Percentiles rank a stretch among this genome's conserved stretches.
Conservation (phyloP, 31 red algal species). For the Endocladia muricata region DNA sequence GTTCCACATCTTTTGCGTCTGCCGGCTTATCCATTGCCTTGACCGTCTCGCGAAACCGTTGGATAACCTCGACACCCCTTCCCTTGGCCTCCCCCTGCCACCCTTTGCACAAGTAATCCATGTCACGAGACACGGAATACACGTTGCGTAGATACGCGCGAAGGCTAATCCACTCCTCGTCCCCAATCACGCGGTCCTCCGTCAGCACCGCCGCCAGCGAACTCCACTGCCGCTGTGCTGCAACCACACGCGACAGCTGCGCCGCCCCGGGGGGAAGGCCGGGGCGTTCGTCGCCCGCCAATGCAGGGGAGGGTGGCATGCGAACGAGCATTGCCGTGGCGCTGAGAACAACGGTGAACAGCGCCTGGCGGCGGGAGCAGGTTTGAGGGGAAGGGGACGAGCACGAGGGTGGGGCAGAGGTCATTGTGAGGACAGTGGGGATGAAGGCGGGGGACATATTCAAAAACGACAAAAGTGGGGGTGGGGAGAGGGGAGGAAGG, state of each 20-base stretch:
- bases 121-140: slow-evolving; percentile 51
- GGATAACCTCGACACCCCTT: slow-evolving; percentile 9
- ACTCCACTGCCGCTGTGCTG: slow-evolving; percentile 51
- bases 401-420: too few species aligned
- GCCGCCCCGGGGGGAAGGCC: slow-evolving; percentile 44
- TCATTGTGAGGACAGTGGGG: too few species aligned
- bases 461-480: too few species aligned
- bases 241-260: slow-evolving; percentile 45
- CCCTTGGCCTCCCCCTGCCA: slow-evolving; percentile 5
- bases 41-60: slow-evolving; percentile 23
- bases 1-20: slow-evolving; percentile 5
- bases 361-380: too few species aligned
- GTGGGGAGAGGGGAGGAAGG: too few species aligned
- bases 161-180: slow-evolving; percentile 43
- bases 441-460: too few species aligned
- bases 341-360: too few species aligned
- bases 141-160: slow-evolving; percentile 35
- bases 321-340: too few species aligned
- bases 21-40: slow-evolving; percentile 68
- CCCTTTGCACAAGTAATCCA: slow-evolving; percentile 42
- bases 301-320: neutral
- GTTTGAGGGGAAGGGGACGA: too few species aligned
- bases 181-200: slow-evolving; percentile 20
- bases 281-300: neutral
- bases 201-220: slow-evolving; percentile 19